Percentiles rank a stretch among this genome's conserved stretches.
These are phyloP conservation scores for Neovahlkampfia damariscottae DNA, from an alignment of 78 protist species.

Conservation along the genomic window DNA sequence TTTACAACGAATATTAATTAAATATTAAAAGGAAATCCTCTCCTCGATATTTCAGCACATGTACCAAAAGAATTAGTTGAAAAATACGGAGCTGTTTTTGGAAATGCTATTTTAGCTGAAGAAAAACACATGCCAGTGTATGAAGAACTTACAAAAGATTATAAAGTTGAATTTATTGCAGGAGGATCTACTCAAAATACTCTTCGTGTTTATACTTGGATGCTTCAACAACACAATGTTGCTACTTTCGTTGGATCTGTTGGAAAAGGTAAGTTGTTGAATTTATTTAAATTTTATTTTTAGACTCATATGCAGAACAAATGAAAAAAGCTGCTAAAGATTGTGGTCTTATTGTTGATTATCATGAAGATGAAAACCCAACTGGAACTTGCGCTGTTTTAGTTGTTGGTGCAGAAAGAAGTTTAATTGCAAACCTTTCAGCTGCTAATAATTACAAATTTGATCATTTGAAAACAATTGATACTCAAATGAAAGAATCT, in stretches of 20 bases:
- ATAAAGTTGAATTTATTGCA: constrained; percentile 67
- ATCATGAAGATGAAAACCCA: constrained; percentile 16
- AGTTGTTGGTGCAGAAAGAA: constrained; percentile 57
- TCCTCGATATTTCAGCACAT: constrained; percentile 66
- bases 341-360: constrained; percentile 37
- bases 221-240: constrained; percentile 29
- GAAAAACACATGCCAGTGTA: constrained; percentile 75
- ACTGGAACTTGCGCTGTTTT: constrained; percentile 93
- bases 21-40: too few relatives aligned
- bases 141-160: constrained; percentile 45
- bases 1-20: too few relatives aligned
- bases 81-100: constrained; percentile 44
- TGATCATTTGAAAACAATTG: constrained; percentile 39
- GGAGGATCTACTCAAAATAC: constrained; percentile 86
- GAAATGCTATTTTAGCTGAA: constrained; percentile 79
- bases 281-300: too few relatives aligned
- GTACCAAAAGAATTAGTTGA: constrained; percentile 42
- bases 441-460: constrained; percentile 83
- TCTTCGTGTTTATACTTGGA: constrained; percentile 79
- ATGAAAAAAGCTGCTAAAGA: constrained; percentile 45
- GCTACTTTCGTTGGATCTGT: constrained; percentile 74
- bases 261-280: constrained; percentile 81
- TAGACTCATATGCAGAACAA: constrained; percentile 39
- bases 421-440: constrained; percentile 73
- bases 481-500: constrained; percentile 48